phyloP scores from a whole-genome alignment of 495 filamentous ascomycete species.

The Pyrenopolyporus hunteri region DNA sequence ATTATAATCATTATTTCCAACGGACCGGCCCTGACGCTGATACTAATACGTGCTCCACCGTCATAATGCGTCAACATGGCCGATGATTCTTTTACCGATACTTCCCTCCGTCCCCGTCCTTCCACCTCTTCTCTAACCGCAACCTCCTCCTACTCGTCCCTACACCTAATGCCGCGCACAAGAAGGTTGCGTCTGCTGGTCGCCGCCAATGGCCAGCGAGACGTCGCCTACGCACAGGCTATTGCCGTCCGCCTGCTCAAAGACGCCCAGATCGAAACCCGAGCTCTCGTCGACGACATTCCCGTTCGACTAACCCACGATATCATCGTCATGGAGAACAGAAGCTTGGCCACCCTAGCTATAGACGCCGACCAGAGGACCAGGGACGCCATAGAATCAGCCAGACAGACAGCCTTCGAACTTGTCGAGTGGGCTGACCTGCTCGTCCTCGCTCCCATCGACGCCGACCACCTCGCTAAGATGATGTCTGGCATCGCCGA shows the following conservation, averaged over 20 bases:
- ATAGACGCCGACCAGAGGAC: constrained; percentile 40
- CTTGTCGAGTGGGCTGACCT: constrained; percentile 88
- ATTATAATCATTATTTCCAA: not conserved
- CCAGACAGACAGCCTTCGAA: constrained; percentile 64
- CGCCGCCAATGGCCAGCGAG: constrained; percentile 57
- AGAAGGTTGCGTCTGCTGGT: constrained; percentile 57
- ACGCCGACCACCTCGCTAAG: constrained; percentile 77
- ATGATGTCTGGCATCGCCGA: constrained; percentile 83
- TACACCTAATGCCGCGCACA: constrained; percentile 51
- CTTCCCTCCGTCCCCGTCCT: constrained; percentile 9
- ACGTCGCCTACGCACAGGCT: constrained; percentile 58
- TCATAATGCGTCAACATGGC: constrained; percentile 39
- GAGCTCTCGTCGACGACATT: constrained; percentile 61
- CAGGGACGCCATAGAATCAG: constrained; percentile 51
- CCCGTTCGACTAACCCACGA: constrained; percentile 58
- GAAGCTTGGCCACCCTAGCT: constrained; percentile 39
- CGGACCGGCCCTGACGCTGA: constrained; percentile 6
- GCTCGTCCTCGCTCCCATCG: constrained; percentile 80
- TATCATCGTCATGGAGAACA: constrained; percentile 57
- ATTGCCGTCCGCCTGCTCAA: constrained; percentile 62
- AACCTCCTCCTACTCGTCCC: constrained; percentile 43
- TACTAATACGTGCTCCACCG: constrained; percentile 16
- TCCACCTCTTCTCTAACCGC: constrained; percentile 28
- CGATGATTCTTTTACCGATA: constrained; percentile 30
- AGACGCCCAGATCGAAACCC: constrained; percentile 58